Evolutionary conservation across 345 rosid species (phyloP), one percentile per base, ranked within the genome.

Genomic region (Mercurialis annua): DNA sequence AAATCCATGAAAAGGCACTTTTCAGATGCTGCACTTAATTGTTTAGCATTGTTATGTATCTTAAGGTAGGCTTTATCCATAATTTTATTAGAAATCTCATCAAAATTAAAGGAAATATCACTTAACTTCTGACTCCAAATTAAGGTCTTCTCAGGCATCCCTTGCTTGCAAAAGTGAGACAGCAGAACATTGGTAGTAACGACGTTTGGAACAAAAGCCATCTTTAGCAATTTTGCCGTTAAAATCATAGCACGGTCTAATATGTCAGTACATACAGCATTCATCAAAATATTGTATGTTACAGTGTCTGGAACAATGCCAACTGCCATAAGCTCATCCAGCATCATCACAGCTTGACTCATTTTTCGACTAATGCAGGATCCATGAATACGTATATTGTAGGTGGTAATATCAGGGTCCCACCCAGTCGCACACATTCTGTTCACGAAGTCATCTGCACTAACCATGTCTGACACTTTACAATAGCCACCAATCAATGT

Each of bases 181-280:
- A 89, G 52, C 43, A 89, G 70, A 18, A 77, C 67, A 61, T 89
- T 89, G 58, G 67, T 66, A 0, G 96, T 89, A 24, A 79, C 68
- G 43, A 82, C 78, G 62, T 89, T 81, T 33, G 96, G 92, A 70
- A 81, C 65, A 70, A 86, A 87, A 63, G 86, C 85, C 86, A 85
- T 81, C 86, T 89, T 89, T 44, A 89, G 80, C 82, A 89, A 76
- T 65, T 85, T 89, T 50, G 88, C 96, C 70, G 86, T 72, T 38
- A 89, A 59, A 60, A 86, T 72, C 78, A 82, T 71, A 16, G 90
- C 92, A 51, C 81, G 83, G 46, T 89, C 85, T 70, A 82, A 69
- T 18, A 81, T 65, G 77, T 81, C 90, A 60, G 63, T 76, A 73
- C 88, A 86, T 47, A 77, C 68, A 58, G 79, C 88, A 71, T 81